phyloP scores from a whole-genome alignment of 176 grass and related monocot genomes.

The Guadua angustifolia region DNA sequence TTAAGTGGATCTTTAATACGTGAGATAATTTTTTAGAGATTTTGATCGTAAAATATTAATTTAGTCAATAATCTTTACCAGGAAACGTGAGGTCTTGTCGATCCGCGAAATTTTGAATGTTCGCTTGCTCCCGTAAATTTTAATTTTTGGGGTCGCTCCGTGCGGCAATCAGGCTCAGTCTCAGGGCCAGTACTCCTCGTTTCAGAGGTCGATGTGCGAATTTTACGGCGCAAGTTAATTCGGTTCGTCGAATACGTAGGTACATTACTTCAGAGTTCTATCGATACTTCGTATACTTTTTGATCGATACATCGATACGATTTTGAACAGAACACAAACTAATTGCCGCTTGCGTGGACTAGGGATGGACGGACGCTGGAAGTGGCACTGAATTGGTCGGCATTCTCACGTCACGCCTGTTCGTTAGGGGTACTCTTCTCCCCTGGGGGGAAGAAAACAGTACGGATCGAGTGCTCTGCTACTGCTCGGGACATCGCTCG shows the following conservation, averaged over 20 bases:
- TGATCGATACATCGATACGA: neutral
- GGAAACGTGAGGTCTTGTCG: conserved; percentile 41
- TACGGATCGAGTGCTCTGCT: neutral
- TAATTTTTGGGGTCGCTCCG: neutral
- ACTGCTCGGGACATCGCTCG: neutral
- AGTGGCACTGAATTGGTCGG: neutral
- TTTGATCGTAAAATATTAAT: too few relatives aligned
- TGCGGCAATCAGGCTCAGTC: neutral
- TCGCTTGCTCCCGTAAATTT: neutral
- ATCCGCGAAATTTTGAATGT: conserved; percentile 34
- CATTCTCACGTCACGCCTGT: neutral
- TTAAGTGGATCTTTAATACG: too few relatives aligned
- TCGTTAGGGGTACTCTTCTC: neutral
- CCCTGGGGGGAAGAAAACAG: neutral
- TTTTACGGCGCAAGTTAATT: conserved; percentile 2
- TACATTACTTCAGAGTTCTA: neutral
- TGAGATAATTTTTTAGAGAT: too few relatives aligned
- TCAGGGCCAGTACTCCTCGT: conserved; percentile 17
- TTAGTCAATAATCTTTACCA: too few relatives aligned
- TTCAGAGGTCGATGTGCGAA: neutral
- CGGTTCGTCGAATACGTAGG: neutral
- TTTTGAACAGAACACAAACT: neutral
- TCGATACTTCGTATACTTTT: neutral
- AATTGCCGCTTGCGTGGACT: neutral
- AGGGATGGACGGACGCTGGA: neutral